Percentiles rank a stretch among this genome's conserved stretches.
phyloP scores from a whole-genome alignment of 2,329 filamentous ascomycete genomes.

The Cryphonectria nitschkei region DNA sequence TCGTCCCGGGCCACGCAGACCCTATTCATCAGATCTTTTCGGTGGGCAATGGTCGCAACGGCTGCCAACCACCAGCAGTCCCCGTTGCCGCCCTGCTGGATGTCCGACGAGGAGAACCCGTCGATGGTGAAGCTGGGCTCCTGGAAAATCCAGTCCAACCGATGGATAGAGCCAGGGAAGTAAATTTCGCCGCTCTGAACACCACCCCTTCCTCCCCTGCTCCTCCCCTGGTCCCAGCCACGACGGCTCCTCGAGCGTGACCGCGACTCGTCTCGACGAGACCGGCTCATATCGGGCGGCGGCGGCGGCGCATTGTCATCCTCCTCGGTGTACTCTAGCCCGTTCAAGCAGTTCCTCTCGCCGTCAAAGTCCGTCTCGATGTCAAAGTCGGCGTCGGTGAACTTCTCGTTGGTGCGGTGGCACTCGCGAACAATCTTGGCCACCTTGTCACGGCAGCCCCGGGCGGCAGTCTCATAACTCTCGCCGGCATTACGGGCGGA shows the following conservation, averaged over 20 bases:
- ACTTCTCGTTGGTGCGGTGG: slow-evolving; percentile 50
- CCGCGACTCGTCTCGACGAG: no score
- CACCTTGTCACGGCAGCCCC: slow-evolving; percentile 46
- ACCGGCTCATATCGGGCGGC: no score
- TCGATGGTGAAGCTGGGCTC: slow-evolving; percentile 46
- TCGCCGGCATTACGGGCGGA: slow-evolving; percentile 44
- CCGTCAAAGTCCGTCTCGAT: slow-evolving; percentile 42
- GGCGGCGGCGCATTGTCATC: no score
- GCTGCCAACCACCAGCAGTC: slow-evolving; percentile 78
- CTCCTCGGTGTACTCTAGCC: slow-evolving; percentile 29
- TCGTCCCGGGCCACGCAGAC: slow-evolving; percentile 71
- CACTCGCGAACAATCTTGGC: slow-evolving; percentile 46
- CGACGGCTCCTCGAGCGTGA: not conserved
- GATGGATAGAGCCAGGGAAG: slow-evolving; percentile 45
- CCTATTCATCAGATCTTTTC: slow-evolving; percentile 64
- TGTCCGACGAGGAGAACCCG: slow-evolving; percentile 46
- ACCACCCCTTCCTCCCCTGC: not conserved
- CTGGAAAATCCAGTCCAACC: slow-evolving; percentile 49
- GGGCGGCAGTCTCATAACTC: slow-evolving; percentile 47
- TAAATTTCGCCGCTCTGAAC: slow-evolving; percentile 31
- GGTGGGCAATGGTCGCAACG: slow-evolving; percentile 69
- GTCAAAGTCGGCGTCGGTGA: slow-evolving; percentile 49
- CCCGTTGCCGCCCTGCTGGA: slow-evolving; percentile 51
- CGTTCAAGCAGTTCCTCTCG: slow-evolving; percentile 42
- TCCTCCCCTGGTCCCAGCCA: no score